Evolutionary conservation across 2,329 filamentous ascomycete genomes (phyloP).

Genomic region (Verticillium longisporum): DNA sequence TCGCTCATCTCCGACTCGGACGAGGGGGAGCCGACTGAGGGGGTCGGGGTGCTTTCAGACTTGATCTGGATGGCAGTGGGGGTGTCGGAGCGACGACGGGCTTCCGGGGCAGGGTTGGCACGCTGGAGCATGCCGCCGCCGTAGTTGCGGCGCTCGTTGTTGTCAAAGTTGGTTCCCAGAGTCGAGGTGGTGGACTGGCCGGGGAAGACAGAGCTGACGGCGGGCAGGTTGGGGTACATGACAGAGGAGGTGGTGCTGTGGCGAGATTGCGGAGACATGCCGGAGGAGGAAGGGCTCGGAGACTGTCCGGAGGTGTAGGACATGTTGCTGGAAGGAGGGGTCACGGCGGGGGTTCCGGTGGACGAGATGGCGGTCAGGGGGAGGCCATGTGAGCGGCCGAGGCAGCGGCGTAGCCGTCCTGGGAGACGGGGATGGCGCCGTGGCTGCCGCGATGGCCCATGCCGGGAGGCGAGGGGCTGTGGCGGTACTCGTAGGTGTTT

Average conservation of each 20-base stretch:
- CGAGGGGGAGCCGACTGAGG: slow-evolving; percentile 49
- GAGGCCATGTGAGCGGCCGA: slow-evolving; percentile 54
- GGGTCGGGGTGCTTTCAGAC: slow-evolving; percentile 37
- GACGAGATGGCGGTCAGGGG: slow-evolving; percentile 50
- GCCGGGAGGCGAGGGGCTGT: slow-evolving; percentile 44
- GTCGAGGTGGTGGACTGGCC: slow-evolving; percentile 64
- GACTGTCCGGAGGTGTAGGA: slow-evolving; percentile 76
- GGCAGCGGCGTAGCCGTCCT: slow-evolving; percentile 32
- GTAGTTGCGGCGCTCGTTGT: slow-evolving; percentile 57
- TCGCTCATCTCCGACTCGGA: slow-evolving; percentile 46
- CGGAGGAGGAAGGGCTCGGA: slow-evolving; percentile 61
- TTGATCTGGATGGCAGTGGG: slow-evolving; percentile 33
- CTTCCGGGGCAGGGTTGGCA: slow-evolving; percentile 34
- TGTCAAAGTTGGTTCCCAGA: slow-evolving; percentile 60
- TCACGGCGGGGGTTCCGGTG: slow-evolving; percentile 68
- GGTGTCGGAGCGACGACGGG: slow-evolving; percentile 26
- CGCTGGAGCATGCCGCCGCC: slow-evolving; percentile 62
- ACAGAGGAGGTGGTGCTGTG: slow-evolving; percentile 55
- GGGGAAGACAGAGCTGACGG: slow-evolving; percentile 63
- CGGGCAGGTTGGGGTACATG: slow-evolving; percentile 69
- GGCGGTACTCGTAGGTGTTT: slow-evolving; percentile 52
- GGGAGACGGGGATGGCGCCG: slow-evolving; percentile 23
- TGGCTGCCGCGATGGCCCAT: slow-evolving; percentile 26
- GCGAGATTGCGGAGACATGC: slow-evolving; percentile 60
- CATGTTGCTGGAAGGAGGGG: slow-evolving; percentile 66